Evolutionary conservation across 1,284 basidiomycete genomes (phyloP), one percentile per base, ranked within the genome.

Genomic region (Hymenochaete sp.): DNA sequence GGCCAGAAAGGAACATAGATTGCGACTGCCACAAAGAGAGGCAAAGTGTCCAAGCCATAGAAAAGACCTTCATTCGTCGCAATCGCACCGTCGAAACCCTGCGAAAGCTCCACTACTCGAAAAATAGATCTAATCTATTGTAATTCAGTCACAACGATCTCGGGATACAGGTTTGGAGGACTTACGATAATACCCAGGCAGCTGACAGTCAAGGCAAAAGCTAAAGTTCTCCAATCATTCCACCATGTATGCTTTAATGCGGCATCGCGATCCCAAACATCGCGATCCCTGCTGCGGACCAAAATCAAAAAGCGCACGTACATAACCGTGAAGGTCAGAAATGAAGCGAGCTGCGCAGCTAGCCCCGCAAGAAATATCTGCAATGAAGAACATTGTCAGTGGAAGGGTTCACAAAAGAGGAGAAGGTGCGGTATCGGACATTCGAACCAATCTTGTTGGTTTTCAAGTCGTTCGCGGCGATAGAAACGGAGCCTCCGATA

Each of bases 351-450:
- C 55, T 86, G 82, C 9, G 79, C 61, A 27, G 68, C 70, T 18
- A 85, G 70, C 28, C 79, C 82, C 3, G 69, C 71, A 16, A 85
- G 63, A 61, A 83, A 82, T 22, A 83, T 69, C 72, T 81, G 55
- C 13, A 51, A 52, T 19, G 21, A 6, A 6, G 9, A 39, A 6
- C 14, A 19, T 9, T 8, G 14, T 35, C 8, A 35, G 33, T 50
- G 16, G 44, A 42, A 2, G 47, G 40, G n/a, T n/a, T n/a, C 10
- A 36, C 48, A 22, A 48, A 24, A 4, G 36, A 26, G 18, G 16
- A 36, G 21, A 45, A 11, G n/a, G 22, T 46, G 16, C 5, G 16
- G 7, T 19, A 38, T 58, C 62, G 52, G 31, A 72, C 70, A 22
- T 63, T 61, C n/a, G 64, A 63, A 21, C 68, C 68, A 10, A 49